These are phyloP conservation scores for Leccinellum rugosiceps DNA, from an alignment of 768 basidiomycete genomes.

Conservation along the genomic window DNA sequence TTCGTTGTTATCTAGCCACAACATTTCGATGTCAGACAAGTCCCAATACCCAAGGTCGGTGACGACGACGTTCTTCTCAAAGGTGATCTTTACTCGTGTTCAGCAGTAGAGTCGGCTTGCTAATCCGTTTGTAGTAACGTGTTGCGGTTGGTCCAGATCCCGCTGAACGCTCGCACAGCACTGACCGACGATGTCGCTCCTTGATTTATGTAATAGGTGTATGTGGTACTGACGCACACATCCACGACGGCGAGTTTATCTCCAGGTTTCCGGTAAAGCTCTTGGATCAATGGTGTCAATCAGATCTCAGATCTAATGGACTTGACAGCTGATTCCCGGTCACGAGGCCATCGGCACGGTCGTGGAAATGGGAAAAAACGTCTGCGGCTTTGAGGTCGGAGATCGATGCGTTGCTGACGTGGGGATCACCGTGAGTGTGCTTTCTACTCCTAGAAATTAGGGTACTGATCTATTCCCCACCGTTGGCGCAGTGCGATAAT, in stretches of 20 bases:
- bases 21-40: conserved; percentile 63
- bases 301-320: conserved; percentile 8
- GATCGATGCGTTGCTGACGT: conserved; percentile 87
- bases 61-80: conserved; percentile 76
- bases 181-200: neutral
- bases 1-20: conserved; percentile 43
- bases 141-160: conserved; percentile 36
- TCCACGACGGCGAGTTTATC: conserved; percentile 65
- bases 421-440: conserved; percentile 54
- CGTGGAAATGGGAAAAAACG: conserved; percentile 75
- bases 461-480: conserved; percentile 1
- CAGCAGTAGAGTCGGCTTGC: neutral
- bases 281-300: conserved; percentile 20
- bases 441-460: neutral
- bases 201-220: conserved; percentile 37
- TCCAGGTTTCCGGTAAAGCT: conserved; percentile 50
- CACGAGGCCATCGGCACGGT: conserved; percentile 74
- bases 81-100: conserved; percentile 37
- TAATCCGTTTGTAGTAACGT: conserved; percentile 33
- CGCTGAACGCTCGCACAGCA: neutral
- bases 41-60: conserved; percentile 61
- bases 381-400: conserved; percentile 70
- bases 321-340: conserved; percentile 61
- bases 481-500: conserved; percentile 57
- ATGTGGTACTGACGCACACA: conserved; percentile 62